Evolutionary conservation across 495 filamentous ascomycete genomes (phyloP), one percentile per base, ranked within the genome.

Genomic region (Tuber umbilicatum): DNA sequence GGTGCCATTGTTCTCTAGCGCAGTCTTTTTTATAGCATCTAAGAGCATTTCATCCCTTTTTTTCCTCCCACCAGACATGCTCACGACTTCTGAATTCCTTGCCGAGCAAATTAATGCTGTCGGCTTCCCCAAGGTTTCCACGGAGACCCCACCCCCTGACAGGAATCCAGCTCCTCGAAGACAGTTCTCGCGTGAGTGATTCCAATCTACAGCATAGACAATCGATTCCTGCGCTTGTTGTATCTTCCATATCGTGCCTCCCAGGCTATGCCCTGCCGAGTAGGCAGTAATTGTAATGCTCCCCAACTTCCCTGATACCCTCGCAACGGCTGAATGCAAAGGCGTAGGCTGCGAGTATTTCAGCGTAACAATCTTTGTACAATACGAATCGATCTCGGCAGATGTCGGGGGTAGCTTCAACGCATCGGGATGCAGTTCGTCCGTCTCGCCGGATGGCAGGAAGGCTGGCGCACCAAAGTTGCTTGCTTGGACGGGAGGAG

Each of bases 181-280:
- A 19, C 97, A 93, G 85, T 97, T 96, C 83, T 99, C 95, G 70
- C 93, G 88, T 17, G 90, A 92, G 82, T 97, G 93, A 80, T 97
- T 97, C 95, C 96, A 99, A 80, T 98, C 94, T 21, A 97, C 91
- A 1, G 96, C 94, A 78, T 99, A 97, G 19, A 98, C 94, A 50
- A 99, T 95, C 1, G 93, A 97, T 82, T 99, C 95, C 82, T 97
- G 87, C 1, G 94, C 94, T 86, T 98, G 94, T 74, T 97, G 95
- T 76, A 99, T 93, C 81, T 98, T 94, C 95, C 95, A 99, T 84
- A 99, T 97, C 39, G 95, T 97, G 74, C 95, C 95, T 79, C 95
- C 95, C 0, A 98, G 88, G 0, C 94, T 97, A 82, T 97, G 94
- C 42, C 95, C 96, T 40, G 95, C 93, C 85, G 94, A 95, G 85